phyloP scores from a whole-genome alignment of 495 filamentous ascomycete genomes.

The Thozetella sp. region DNA sequence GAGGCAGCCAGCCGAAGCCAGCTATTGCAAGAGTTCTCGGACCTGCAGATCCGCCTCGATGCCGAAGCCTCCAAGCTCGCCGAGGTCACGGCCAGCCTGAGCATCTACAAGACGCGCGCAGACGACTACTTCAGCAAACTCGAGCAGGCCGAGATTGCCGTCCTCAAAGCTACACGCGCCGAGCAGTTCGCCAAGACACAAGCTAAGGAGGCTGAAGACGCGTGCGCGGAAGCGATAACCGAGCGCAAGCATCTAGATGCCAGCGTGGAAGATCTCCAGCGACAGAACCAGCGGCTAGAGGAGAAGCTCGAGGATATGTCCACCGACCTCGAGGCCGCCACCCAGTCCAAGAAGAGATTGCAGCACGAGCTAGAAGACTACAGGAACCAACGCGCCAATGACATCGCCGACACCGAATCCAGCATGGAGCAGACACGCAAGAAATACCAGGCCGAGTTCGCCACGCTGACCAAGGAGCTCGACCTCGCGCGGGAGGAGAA shows the following conservation, averaged over 20 bases:
- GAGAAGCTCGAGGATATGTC: conserved; percentile 91
- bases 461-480: conserved; percentile 84
- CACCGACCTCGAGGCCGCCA: conserved; percentile 82
- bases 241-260: conserved; percentile 90
- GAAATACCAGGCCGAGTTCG: conserved; percentile 95
- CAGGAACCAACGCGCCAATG: conserved; percentile 89
- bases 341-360: conserved; percentile 90
- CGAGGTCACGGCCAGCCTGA: conserved; percentile 82
- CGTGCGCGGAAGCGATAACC: conserved; percentile 85
- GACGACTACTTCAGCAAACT: conserved; percentile 98
- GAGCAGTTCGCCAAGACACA: conserved; percentile 94
- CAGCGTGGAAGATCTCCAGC: conserved; percentile 86
- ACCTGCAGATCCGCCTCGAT: conserved; percentile 92
- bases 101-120: conserved; percentile 87
- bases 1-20: conserved; percentile 83
- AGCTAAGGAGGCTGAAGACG: conserved; percentile 87
- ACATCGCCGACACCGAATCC: conserved; percentile 95
- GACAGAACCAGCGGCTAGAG: conserved; percentile 84
- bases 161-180: conserved; percentile 87
- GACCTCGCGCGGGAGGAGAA: conserved; percentile 91
- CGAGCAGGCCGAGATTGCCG: conserved; percentile 94
- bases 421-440: conserved; percentile 96
- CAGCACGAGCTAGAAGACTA: conserved; percentile 99
- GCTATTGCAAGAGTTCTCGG: conserved; percentile 88
- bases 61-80: conserved; percentile 82